Evolutionary conservation across 352 stramenopile genomes (phyloP), one percentile per base, ranked within the genome.

Genomic region (Phytopythium kandeliae): DNA sequence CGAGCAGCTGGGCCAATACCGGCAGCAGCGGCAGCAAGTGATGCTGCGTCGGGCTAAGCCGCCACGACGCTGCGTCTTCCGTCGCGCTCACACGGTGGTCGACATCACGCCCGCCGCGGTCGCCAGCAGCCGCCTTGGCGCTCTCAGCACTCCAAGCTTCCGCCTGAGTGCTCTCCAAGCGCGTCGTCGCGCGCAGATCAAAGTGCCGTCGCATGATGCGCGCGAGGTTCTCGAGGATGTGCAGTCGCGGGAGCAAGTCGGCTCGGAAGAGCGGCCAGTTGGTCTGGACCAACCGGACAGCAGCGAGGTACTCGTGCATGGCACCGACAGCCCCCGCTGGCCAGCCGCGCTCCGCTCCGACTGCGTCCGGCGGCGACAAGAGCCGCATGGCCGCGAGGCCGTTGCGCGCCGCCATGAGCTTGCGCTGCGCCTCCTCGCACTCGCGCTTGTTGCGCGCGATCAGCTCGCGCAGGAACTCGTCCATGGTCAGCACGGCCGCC

Each of bases 371-470:
- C 8, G 86, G 50, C 19, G 82, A 33, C 13, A 71, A 53, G 13
- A 93, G 42, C 10, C 62, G 61, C 37, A 55, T 55, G 4, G 68
- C 69, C 0, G 76, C 85, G 17, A 90, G 59, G 1, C 78, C 86
- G 59, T 95, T 96, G 24, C 82, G 66, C 10, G 86, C 79, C 3
- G 72, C 77, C 19, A 96, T 52, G 7, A 89, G 57, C 55, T 88
- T 74, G 3, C 86, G 75, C 55, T 96, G 85, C 5, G 69, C 70
- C 45, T 96, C 85, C 50, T 96, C 86, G 47, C 81, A 91, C 40
- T 94, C 78, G n/a, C 74, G 69, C 17, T 62, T 69, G 48, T 78
- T 79, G 34, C 85, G 83, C 19, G 60, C 59, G 11, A 92, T 54
- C 16, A 96, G 63, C 49, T 88, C 71, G 12, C 80, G 46, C 12